Conservation (phyloP, 495 filamentous ascomycete genomes). For the Jackrogersella multiformis region DNA sequence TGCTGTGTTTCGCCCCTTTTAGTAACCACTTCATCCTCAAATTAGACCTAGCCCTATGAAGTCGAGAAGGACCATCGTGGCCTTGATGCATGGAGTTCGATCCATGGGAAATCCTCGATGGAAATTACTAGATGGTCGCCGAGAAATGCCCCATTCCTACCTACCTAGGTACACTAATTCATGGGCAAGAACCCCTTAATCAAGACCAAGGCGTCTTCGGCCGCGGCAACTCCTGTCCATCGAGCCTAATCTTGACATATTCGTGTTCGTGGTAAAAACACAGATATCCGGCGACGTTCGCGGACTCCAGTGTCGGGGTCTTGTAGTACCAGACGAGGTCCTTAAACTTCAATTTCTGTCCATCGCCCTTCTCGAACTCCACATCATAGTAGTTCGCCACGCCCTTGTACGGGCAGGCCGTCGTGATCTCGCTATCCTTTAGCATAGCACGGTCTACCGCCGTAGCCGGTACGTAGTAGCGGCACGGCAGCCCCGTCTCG, state of each 20-base stretch:
- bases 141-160: too few species aligned
- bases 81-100: too few species aligned
- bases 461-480: slow-evolving; percentile 63
- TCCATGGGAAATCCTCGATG: not conserved
- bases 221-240: slow-evolving; percentile 43
- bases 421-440: slow-evolving; percentile 52
- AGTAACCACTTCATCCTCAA: too few species aligned
- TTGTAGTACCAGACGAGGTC: slow-evolving; percentile 67
- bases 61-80: too few species aligned
- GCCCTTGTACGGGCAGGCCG: slow-evolving; percentile 68
- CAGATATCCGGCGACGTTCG: slow-evolving; percentile 52
- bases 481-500: slow-evolving; percentile 60
- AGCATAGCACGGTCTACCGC: slow-evolving; percentile 52
- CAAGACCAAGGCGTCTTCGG: slow-evolving; percentile 23
- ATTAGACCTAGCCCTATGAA: too few species aligned
- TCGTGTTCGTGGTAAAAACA: slow-evolving; percentile 67
- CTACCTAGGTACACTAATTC: too few species aligned
- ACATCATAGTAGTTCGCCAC: slow-evolving; percentile 59
- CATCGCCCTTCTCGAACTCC: slow-evolving; percentile 23
- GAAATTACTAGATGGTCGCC: not conserved
- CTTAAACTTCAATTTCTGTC: slow-evolving; percentile 45
- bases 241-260: slow-evolving; percentile 56
- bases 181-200: not conserved
- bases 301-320: slow-evolving; percentile 60
- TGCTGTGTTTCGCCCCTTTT: too few species aligned